Percentiles rank a stretch among this genome's conserved stretches.
Evolutionary conservation across 768 basidiomycete species (phyloP).

Genomic region (Scleroderma bovista): DNA sequence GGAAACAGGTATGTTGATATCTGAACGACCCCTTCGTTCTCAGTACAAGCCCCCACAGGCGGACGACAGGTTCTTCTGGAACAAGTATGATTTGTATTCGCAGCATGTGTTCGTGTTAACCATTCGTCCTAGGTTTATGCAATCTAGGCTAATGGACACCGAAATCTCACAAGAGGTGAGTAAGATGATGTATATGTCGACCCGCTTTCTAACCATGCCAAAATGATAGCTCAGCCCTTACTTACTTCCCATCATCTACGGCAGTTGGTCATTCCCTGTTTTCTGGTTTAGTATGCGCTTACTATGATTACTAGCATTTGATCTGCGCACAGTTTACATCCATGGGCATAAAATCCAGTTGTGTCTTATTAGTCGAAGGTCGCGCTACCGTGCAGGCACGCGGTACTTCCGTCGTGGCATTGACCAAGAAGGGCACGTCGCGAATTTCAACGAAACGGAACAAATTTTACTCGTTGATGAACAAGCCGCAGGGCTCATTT

Average conservation of each 20-base stretch:
- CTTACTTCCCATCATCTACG: constrained; percentile 91
- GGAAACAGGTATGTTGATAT: constrained; percentile 61
- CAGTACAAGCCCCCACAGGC: constrained; percentile 43
- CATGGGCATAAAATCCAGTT: constrained; percentile 78
- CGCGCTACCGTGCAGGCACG: constrained; percentile 91
- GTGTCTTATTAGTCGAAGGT: constrained; percentile 88
- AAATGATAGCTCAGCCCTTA: constrained; percentile 70
- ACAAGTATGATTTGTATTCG: constrained; percentile 46
- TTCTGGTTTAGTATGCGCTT: neutral
- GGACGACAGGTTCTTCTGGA: constrained; percentile 99
- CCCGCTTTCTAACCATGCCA: constrained; percentile 7
- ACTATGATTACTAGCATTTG: constrained; percentile 59
- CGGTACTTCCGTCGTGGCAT: constrained; percentile 95
- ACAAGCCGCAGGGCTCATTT: constrained; percentile 36
- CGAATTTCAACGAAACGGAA: constrained; percentile 98
- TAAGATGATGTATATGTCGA: neutral
- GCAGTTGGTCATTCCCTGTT: constrained; percentile 59
- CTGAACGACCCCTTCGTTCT: constrained; percentile 3
- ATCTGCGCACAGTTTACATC: constrained; percentile 68
- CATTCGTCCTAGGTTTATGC: constrained; percentile 39
- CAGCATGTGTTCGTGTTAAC: constrained; percentile 4
- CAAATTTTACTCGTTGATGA: constrained; percentile 81
- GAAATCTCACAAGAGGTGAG: constrained; percentile 63
- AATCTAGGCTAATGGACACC: constrained; percentile 54
- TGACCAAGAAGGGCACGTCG: constrained; percentile 82